These are phyloP conservation scores for Pneumocystis murina DNA, from an alignment of 1,139 yeast species.

Conservation along the genomic window DNA sequence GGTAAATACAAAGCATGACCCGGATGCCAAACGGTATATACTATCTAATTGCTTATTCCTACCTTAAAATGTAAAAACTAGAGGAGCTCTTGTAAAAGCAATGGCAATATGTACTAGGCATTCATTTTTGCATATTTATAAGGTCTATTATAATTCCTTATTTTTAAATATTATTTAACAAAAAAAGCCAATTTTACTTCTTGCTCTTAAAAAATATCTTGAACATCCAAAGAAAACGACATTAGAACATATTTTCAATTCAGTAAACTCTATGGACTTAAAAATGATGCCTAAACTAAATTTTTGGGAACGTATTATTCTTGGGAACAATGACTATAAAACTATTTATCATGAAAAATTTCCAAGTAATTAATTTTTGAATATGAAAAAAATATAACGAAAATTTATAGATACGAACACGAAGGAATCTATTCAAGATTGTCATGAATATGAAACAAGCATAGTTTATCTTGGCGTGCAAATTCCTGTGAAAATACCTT, in stretches of 20 bases:
- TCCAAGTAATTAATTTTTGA: constrained; percentile 11
- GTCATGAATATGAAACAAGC: constrained; percentile 23
- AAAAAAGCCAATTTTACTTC: constrained; percentile 35
- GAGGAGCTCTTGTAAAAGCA: constrained; percentile 45
- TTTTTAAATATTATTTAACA: background rate
- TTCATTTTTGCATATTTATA: constrained; percentile 41
- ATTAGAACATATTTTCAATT: constrained; percentile 26
- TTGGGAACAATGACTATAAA: constrained; percentile 21
- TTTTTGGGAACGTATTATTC: constrained; percentile 21
- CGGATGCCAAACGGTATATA: constrained; percentile 24
- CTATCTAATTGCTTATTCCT: background rate
- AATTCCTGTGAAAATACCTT: constrained; percentile 25
- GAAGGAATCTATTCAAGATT: constrained; percentile 15
- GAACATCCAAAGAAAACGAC: constrained; percentile 19
- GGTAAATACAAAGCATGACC: constrained; percentile 39
- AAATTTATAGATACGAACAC: background rate
- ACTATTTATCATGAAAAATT: constrained; percentile 22
- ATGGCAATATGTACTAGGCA: constrained; percentile 39
- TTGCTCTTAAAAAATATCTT: constrained; percentile 36
- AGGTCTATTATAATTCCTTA: constrained; percentile 3
- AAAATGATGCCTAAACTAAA: constrained; percentile 21
- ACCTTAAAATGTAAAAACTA: background rate
- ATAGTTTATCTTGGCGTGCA: constrained; percentile 22
- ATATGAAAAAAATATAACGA: background rate
- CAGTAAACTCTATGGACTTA: constrained; percentile 27